phyloP scores from a whole-genome alignment of 306 rosid species.

The Lupinus albus region DNA sequence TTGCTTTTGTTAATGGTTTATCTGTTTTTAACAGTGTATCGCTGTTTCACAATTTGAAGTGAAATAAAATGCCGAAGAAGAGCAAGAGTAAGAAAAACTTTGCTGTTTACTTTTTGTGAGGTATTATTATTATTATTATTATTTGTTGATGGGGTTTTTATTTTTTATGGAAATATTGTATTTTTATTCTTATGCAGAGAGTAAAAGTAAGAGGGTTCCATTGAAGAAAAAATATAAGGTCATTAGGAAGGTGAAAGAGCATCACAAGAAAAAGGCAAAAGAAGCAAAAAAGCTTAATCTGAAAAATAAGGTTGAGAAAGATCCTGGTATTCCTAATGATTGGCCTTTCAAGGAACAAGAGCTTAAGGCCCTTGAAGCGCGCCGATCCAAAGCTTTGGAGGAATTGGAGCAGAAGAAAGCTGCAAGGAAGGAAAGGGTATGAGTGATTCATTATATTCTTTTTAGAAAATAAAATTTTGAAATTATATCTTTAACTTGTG shows the following conservation, averaged over 20 bases:
- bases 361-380: constrained; percentile 83
- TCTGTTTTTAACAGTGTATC: not conserved
- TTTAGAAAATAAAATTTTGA: not conserved
- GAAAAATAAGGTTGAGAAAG: constrained; percentile 82
- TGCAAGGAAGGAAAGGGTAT: constrained; percentile 92
- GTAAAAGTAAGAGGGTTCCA: constrained; percentile 90
- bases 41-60: not conserved
- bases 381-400: constrained; percentile 68
- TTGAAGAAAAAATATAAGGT: constrained; percentile 88
- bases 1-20: not conserved
- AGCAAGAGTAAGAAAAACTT: constrained; percentile 69
- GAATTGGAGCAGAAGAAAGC: constrained; percentile 88
- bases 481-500: not conserved
- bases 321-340: constrained; percentile 97
- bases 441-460: not conserved
- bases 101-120: not conserved
- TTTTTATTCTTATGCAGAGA: constrained; percentile 56
- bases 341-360: constrained; percentile 99
- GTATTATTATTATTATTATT: not conserved
- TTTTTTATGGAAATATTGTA: not conserved
- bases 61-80: constrained; percentile 70
- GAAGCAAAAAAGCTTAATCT: constrained; percentile 82
- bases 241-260: constrained; percentile 82
- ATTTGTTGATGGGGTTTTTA: not conserved
- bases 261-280: constrained; percentile 80